Percentiles rank a stretch among this genome's conserved stretches.
Evolutionary conservation across 2,329 filamentous ascomycete species (phyloP).

Genomic region (Scytalidium lignicola): DNA sequence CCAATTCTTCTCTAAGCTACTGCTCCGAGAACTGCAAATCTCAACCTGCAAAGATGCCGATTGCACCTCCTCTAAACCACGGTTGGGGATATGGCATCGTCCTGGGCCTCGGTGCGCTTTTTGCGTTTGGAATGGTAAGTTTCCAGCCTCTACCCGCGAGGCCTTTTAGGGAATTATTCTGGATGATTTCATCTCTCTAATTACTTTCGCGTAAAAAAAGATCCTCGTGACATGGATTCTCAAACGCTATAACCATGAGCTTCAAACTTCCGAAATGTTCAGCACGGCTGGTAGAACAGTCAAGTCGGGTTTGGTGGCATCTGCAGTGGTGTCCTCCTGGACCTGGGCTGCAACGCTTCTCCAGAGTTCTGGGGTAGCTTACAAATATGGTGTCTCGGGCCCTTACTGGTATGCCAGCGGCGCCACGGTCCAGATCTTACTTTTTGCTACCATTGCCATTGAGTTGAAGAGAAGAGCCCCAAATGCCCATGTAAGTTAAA

Average conservation of each 20-base stretch:
- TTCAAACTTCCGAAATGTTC: slow-evolving; percentile 92
- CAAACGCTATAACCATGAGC: slow-evolving; percentile 61
- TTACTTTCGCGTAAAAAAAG: slow-evolving; percentile 10
- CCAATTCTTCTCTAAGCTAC: background rate
- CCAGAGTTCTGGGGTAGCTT: slow-evolving; percentile 76
- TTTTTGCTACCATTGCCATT: slow-evolving; percentile 88
- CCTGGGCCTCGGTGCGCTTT: slow-evolving; percentile 53
- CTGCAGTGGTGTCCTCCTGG: slow-evolving; percentile 89
- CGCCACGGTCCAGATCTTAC: slow-evolving; percentile 81
- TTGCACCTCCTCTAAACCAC: slow-evolving; percentile 24
- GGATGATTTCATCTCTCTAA: background rate
- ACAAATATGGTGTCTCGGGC: slow-evolving; percentile 66
- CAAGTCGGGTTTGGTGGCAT: slow-evolving; percentile 82
- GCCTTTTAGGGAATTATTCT: too few species aligned
- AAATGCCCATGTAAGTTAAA: slow-evolving; percentile 67
- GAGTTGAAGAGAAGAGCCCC: slow-evolving; percentile 82
- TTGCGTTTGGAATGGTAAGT: slow-evolving; percentile 58
- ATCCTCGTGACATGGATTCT: slow-evolving; percentile 30
- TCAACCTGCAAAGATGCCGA: slow-evolving; percentile 20
- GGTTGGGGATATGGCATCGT: slow-evolving; percentile 61
- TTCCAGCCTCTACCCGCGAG: background rate
- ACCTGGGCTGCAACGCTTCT: slow-evolving; percentile 85
- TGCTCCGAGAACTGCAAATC: background rate
- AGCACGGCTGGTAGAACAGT: slow-evolving; percentile 82
- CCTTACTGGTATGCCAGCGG: slow-evolving; percentile 63